phyloP scores from a whole-genome alignment of 345 rosid species.

The Melaleuca quinquenervia region DNA sequence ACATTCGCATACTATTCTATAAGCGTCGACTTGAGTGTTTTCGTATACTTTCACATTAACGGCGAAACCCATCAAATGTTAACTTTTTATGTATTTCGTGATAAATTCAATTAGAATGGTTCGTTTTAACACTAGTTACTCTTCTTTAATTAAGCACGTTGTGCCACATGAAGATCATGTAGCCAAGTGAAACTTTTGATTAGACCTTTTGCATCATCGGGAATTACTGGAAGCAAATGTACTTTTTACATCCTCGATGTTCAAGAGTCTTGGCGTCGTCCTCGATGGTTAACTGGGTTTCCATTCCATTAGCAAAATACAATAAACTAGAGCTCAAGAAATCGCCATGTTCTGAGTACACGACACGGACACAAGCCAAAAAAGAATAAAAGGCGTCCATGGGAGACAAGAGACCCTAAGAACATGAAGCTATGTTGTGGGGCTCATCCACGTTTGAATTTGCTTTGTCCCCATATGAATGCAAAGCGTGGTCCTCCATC shows the following conservation, averaged over 20 bases:
- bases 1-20: no score
- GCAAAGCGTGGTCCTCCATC: slow-evolving; percentile 12
- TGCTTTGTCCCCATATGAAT: slow-evolving; percentile 11
- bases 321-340: no score
- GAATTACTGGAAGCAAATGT: background rate
- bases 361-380: background rate
- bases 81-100: background rate
- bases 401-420: slow-evolving; percentile 7
- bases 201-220: background rate
- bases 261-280: background rate
- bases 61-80: background rate
- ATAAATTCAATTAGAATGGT: background rate
- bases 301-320: background rate
- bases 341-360: no score
- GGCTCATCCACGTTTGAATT: background rate
- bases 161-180: background rate
- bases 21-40: no score
- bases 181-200: background rate
- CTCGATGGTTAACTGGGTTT: background rate
- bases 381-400: background rate
- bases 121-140: background rate
- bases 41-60: no score
- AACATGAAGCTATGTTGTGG: slow-evolving; percentile 10
- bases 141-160: background rate
- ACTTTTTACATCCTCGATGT: background rate